Evolutionary conservation across 805 yeast genomes (phyloP), one percentile per base, ranked within the genome.

Genomic region (Candida nemodendra): DNA sequence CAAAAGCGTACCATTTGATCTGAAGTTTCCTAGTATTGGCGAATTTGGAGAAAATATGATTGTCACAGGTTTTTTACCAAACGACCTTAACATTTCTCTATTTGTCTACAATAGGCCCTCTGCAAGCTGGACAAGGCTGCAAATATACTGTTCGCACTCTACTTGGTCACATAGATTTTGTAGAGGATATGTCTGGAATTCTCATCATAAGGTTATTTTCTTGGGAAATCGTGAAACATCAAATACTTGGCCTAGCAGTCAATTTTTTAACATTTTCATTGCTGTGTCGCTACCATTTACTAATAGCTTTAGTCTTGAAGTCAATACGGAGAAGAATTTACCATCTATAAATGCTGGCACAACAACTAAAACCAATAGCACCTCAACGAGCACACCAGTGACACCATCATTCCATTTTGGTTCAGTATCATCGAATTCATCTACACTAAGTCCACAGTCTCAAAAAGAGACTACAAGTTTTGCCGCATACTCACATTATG

Each of bases 141-240:
- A 76, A 12, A 70, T 71, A 28, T 67, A 71, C 55, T 66, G 81
- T 49, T 69, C 72, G 32, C 79, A 75, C 45, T 74, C 71, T 32
- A 62, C 69, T 22, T 73, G 73, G 21, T 67, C 74, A 2, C 85
- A 81, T 51, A 63, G 82, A 36, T 70, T 81, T 34, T 78, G 85
- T 76, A 80, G 78, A 44, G 78, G 84, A 0, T 79, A 74, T 59
- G 78, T 78, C 1, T 84, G 95, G 95, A 73, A 72, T 22, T 81
- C 90, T 1, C 95, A 84, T 57, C 91, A 84, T 53, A 79, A 78
- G 54, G 78, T 81, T 1, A 62, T 81, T 1, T 58, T 82, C 19
- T 50, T 84, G 24, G 93, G 93, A 1, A 71, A 69, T 46, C 51
- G 55, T 22, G 61, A 67, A n/a, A 68, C 76, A 3, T 59, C 71